These are phyloP conservation scores for Paraphoma sp. DNA, from an alignment of 2,329 filamentous ascomycete species.

Conservation along the genomic window DNA sequence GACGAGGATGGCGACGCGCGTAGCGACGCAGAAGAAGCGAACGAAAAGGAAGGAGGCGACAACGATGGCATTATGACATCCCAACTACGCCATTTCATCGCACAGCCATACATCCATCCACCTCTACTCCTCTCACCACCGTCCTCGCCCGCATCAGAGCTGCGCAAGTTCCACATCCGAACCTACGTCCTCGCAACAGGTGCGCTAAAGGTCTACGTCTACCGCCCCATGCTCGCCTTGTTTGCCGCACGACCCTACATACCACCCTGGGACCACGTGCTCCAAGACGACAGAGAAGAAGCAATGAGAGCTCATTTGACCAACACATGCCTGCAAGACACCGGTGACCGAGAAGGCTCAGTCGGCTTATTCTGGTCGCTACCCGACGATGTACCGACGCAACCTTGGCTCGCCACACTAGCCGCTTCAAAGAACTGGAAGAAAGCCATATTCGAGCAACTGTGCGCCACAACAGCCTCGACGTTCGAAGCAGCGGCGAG, in stretches of 20 bases:
- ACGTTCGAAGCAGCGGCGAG: constrained; percentile 86
- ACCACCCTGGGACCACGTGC: constrained; percentile 60
- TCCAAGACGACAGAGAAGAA: constrained; percentile 29
- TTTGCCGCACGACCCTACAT: constrained; percentile 81
- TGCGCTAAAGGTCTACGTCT: constrained; percentile 82
- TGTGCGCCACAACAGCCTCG: constrained; percentile 75
- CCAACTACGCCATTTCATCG: constrained; percentile 93
- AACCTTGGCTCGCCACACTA: constrained; percentile 18
- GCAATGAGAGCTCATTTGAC: constrained; percentile 80
- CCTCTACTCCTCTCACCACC: constrained; percentile 72
- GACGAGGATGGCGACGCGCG: constrained; percentile 48
- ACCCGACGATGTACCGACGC: constrained; percentile 39
- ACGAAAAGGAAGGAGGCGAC: constrained; percentile 39
- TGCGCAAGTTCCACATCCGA: constrained; percentile 91
- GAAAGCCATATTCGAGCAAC: constrained; percentile 72
- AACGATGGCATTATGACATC: constrained; percentile 75
- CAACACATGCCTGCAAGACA: constrained; percentile 88
- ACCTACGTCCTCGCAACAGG: constrained; percentile 87
- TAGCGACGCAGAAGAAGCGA: constrained; percentile 28
- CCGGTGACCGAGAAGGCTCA: constrained; percentile 62
- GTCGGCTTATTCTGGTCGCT: constrained; percentile 81
- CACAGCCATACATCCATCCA: constrained; percentile 91
- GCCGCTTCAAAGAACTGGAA: constrained; percentile 52
- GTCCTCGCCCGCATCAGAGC: constrained; percentile 18
- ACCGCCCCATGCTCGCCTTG: constrained; percentile 88